Base-by-base conservation (phyloP, 2,329 filamentous ascomycete species). In the Aspergillus versicolor region DNA sequence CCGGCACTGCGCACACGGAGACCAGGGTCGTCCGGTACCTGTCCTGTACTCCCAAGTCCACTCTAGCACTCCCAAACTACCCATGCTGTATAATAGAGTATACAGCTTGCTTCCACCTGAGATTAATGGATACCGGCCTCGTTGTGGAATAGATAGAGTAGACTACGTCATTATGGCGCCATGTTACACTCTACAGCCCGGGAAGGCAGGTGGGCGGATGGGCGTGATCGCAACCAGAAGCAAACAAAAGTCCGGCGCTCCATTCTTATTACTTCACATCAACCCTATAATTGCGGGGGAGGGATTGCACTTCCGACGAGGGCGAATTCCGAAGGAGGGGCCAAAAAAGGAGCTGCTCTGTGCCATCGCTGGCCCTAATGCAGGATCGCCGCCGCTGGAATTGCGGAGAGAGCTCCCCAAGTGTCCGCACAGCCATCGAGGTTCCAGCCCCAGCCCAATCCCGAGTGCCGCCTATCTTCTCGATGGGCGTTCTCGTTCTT, bases 381-480 rank as follows among this genome's bases (percentile, higher is more conserved):
- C 62, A 64, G 62, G 58, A 64, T 64, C 58, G 52, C 43, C 56
- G 50, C 56, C 52, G 48, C 41, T 56, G 43, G 52, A 59, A 60
- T 57, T 63, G 62, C 59, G 62, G 62, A 64, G 62, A 61, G 62
- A 63, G 60, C 62, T 45, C 24, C 24, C 27, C 43, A 45, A 37
- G 34, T 62, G 62, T 57, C 54, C 58, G 8, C 53, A 52, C 41
- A 21, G 13, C 27, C 51, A 34, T 49, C 42, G 21, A 21, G 21
- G 21, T 21, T 21, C 22, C 54, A 32, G 53, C 27, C 57, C 52
- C 40, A 38, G 45, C 52, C 52, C 48, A 49, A 48, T 48, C 24
- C 24, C 37, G 15, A 41, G 34, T 17, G 24, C 32, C 30, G 22
- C 13, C 24, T 13, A 5, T 15, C 40, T 34, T 38, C 22, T 45